Base-by-base conservation (phyloP, 768 basidiomycete genomes). In the Pulveroboletus sp. region DNA sequence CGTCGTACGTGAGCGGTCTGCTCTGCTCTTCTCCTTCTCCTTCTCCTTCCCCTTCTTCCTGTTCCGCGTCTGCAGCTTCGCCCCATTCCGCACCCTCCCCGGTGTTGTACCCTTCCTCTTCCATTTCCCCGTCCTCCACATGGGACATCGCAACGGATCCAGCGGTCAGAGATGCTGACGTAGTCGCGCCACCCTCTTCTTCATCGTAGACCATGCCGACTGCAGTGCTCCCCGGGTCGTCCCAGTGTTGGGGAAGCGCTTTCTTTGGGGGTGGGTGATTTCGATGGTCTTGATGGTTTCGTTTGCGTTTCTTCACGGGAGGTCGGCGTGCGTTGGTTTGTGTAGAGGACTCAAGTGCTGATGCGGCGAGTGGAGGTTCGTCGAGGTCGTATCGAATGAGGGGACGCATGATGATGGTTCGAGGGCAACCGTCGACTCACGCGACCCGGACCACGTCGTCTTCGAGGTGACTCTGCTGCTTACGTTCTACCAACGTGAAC, bases 1-100 rank as follows among this genome's bases (percentile, higher is more conserved):
- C 89, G 41, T 82, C 78, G 29, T 84, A 76, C 9, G 83, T 80
- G 50, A 89, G 73, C 47, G 81, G 74, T 23, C 83, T 75, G 55
- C 83, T 82, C 59, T 84, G 80, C 38, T 76, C 74, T 23, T 75
- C 72, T 11, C 73, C 72, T 5, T 49, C 54, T 16, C 63, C 68
- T n/a, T 69, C 80, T 27, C n/a, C n/a, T n/a, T n/a, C n/a, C n/a
- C n/a, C n/a, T n/a, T 76, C 73, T 20, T 74, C 71, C 17, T 71
- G 70, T 4, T 45, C 49, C n/a, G 2, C 71, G 5, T 59, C 59
- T 14, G 63, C 63, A 2, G 63, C 67, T 13, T 59, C 42, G 11
- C 51, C 66, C 23, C 29, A n/a, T n/a, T n/a, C n/a, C n/a, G n/a
- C n/a, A n/a, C 45, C 24, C 39, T 24, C 24, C 38, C 19, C 20